phyloP scores from a whole-genome alignment of 73 alveolate species.

The Tetrahymena borealis region DNA sequence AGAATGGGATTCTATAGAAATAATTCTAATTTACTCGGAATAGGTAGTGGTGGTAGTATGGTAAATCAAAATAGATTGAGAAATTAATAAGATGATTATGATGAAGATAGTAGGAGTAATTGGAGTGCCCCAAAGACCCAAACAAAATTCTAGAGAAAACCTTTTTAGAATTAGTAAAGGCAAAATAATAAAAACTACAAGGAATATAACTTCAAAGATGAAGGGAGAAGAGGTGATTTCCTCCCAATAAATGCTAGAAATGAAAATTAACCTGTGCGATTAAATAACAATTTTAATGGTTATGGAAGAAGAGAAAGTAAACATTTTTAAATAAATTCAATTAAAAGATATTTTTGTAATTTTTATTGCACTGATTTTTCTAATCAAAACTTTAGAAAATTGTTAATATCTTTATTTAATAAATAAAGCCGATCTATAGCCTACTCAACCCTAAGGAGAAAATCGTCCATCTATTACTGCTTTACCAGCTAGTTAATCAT shows the following conservation, averaged over 20 bases:
- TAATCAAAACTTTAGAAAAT: too few species aligned
- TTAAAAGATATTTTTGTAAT: too few species aligned
- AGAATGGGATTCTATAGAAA: neutral
- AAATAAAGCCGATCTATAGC: neutral
- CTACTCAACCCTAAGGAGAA: neutral
- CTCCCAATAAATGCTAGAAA: neutral
- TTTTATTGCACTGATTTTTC: too few species aligned
- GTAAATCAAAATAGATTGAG: neutral
- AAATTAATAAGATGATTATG: neutral
- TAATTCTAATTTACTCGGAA: neutral
- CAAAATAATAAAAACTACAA: neutral
- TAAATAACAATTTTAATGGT: neutral
- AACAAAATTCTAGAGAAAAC: neutral
- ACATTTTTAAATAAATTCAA: neutral
- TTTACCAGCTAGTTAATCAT: neutral
- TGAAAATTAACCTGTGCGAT: neutral
- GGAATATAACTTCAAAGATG: neutral
- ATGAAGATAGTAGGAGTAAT: neutral
- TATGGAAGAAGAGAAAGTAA: neutral
- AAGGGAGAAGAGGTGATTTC: neutral
- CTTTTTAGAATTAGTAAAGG: neutral
- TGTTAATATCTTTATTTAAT: too few species aligned
- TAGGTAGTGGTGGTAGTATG: neutral
- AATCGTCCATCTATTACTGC: neutral
- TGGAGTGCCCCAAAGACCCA: neutral